Evolutionary conservation across 2,329 filamentous ascomycete species (phyloP), one percentile per base, ranked within the genome.

Genomic region (Claviceps purpurea): DNA sequence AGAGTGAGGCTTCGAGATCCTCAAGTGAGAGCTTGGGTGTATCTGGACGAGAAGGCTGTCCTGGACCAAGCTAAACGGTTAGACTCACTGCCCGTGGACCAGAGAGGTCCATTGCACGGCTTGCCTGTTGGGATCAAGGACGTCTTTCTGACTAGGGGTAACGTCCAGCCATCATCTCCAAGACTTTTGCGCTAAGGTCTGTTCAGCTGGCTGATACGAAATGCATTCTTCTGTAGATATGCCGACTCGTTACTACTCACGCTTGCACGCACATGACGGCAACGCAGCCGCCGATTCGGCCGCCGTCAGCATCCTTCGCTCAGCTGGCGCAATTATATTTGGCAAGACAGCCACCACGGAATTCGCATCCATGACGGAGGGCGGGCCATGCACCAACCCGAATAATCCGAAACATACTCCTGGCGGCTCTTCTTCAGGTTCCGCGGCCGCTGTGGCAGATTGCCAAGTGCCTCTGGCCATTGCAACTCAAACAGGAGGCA

Each of bases 391-490:
- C 50, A 81, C 70, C 49, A 87, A 87, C 60, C 79, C 82, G 0
- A 87, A 88, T 57, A 81, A 87, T 61, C 62, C 68, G 1, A 73
- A 71, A 0, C 74, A 84, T 4, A 85, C 82, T 0, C 82, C 83
- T 0, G 83, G 83, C 1, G 83, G 83, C 46, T 85, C 82, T 0
- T 85, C 81, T 0, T 79, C 81, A 0, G 83, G 84, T 0, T 85
- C 82, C 0, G 83, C 72, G 0, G 81, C 82, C 0, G 81, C 79
- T 0, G 81, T 87, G 0, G 82, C 70, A 6, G 83, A 86, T 56
- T 75, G 76, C 50, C 82, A 86, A 56, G 75, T 74, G 0, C 78
- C 81, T 0, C 59, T 86, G 11, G 74, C 68, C 0, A 65, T 87
- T 0, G 83, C 81, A 0, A 84, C 82, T 0, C 82, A 87, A 59